A percentile compares a stretch with the other conserved stretches of the same genome.
Evolutionary conservation across 495 filamentous ascomycete genomes (phyloP).

Genomic region (Tricharina praecox): DNA sequence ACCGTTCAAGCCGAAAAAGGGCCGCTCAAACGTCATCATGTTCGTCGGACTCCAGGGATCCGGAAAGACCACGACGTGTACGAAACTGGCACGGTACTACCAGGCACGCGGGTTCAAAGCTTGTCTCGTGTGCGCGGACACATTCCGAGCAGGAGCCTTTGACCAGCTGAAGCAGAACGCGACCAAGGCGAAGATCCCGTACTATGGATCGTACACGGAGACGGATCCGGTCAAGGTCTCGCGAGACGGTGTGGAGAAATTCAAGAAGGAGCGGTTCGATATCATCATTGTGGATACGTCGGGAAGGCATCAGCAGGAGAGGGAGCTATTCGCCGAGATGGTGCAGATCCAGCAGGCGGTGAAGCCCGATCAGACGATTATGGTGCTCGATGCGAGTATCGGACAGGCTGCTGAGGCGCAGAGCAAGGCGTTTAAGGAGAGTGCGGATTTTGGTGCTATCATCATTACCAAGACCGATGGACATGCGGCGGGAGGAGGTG

Average conservation of each 20-base stretch:
- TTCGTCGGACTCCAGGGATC: slow-evolving; percentile 95
- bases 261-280: slow-evolving; percentile 97
- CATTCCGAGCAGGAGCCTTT: slow-evolving; percentile 94
- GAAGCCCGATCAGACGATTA: slow-evolving; percentile 89
- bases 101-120: slow-evolving; percentile 85
- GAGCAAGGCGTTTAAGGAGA: slow-evolving; percentile 90
- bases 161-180: slow-evolving; percentile 98
- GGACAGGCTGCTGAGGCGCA: slow-evolving; percentile 91
- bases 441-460: slow-evolving; percentile 93
- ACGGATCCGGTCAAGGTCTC: slow-evolving; percentile 91
- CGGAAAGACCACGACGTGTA: slow-evolving; percentile 96
- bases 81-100: slow-evolving; percentile 90
- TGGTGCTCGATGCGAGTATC: slow-evolving; percentile 92
- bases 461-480: slow-evolving; percentile 99
- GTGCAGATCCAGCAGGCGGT: slow-evolving; percentile 87
- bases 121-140: slow-evolving; percentile 93
- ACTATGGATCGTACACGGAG: slow-evolving; percentile 89
- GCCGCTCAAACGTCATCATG: slow-evolving; percentile 94
- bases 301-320: slow-evolving; percentile 84
- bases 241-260: slow-evolving; percentile 87
- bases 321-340: slow-evolving; percentile 94
- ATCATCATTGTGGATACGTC: slow-evolving; percentile 97
- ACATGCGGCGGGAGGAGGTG: slow-evolving; percentile 83
- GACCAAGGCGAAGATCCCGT: slow-evolving; percentile 95
- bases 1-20: slow-evolving; percentile 93